Evolutionary conservation across 2,329 filamentous ascomycete genomes (phyloP).

Genomic region (Thielaviopsis punctulata): DNA sequence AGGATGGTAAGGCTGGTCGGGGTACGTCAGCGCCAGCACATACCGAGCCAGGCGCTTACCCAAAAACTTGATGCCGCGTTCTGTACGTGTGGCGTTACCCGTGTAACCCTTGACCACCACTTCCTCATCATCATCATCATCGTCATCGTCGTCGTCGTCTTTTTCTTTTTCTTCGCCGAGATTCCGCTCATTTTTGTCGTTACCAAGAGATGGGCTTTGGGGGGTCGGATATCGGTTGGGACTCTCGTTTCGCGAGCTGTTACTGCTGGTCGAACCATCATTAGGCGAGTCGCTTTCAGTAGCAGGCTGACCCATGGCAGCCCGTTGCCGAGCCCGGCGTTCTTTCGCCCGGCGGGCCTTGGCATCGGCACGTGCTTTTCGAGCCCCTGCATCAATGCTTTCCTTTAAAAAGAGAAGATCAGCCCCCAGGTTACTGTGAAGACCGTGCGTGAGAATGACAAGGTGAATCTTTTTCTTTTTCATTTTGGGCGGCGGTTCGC

Average conservation of each 20-base stretch:
- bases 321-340: conserved; percentile 19
- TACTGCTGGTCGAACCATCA: not conserved
- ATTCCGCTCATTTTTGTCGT: conserved; percentile 14
- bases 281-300: not conserved
- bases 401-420: conserved; percentile 98
- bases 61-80: conserved; percentile 90
- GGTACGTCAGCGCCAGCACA: conserved; percentile 76
- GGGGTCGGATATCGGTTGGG: conserved; percentile 10
- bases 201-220: conserved; percentile 13
- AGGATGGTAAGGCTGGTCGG: conserved; percentile 78
- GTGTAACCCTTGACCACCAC: conserved; percentile 80
- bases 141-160: conserved; percentile 23
- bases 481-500: conserved; percentile 15
- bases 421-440: conserved; percentile 88
- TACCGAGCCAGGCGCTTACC: conserved; percentile 89
- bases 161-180: conserved; percentile 11
- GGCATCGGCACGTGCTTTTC: conserved; percentile 53
- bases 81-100: conserved; percentile 79
- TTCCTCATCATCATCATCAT: conserved; percentile 59
- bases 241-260: conserved; percentile 10
- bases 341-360: conserved; percentile 40
- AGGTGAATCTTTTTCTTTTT: conserved; percentile 72
- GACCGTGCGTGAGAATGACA: conserved; percentile 79
- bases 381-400: conserved; percentile 74
- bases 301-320: not conserved